A percentile compares a stretch with the other conserved stretches of the same genome.
Evolutionary conservation across 2,329 filamentous ascomycete species (phyloP).

Genomic region (Fusarium pininemorale): DNA sequence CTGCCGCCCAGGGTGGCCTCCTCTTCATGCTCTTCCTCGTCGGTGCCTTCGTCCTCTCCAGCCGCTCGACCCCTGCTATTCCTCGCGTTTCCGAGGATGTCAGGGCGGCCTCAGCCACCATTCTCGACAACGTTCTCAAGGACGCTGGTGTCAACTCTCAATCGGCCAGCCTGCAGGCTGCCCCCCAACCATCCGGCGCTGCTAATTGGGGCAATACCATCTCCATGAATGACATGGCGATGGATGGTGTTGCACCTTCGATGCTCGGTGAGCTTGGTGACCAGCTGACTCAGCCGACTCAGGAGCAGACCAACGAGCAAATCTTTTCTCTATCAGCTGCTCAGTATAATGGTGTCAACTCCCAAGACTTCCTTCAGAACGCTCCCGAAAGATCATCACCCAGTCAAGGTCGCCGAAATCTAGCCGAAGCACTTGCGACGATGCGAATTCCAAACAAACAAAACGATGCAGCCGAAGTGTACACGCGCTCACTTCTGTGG

Average conservation of each 20-base stretch:
- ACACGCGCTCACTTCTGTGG: conserved; percentile 92
- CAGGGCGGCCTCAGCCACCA: conserved; percentile 77
- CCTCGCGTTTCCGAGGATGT: conserved; percentile 84
- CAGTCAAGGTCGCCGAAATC: conserved; percentile 74
- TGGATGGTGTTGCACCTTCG: conserved; percentile 59
- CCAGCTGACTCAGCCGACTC: conserved; percentile 76
- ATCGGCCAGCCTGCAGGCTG: conserved; percentile 55
- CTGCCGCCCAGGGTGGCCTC: conserved; percentile 80
- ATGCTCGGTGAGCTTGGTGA: conserved; percentile 74
- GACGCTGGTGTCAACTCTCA: conserved; percentile 71
- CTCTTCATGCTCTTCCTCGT: conserved; percentile 96
- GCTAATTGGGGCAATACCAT: conserved; percentile 51
- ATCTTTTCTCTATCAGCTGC: conserved; percentile 85
- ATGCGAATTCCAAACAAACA: conserved; percentile 79
- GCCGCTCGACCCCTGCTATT: conserved; percentile 76
- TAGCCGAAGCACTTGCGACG: conserved; percentile 81
- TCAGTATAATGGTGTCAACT: conserved; percentile 82
- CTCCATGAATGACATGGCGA: conserved; percentile 53
- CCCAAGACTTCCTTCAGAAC: conserved; percentile 74
- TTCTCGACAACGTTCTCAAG: conserved; percentile 84
- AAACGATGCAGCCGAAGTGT: conserved; percentile 80
- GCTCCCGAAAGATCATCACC: conserved; percentile 59
- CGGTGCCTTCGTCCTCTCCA: conserved; percentile 94
- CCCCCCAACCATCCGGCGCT: conserved; percentile 62
- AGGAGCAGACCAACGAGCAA: conserved; percentile 88